These are phyloP conservation scores for Fonsecaea multimorphosa DNA, from an alignment of 2,329 filamentous ascomycete species.

Conservation along the genomic window DNA sequence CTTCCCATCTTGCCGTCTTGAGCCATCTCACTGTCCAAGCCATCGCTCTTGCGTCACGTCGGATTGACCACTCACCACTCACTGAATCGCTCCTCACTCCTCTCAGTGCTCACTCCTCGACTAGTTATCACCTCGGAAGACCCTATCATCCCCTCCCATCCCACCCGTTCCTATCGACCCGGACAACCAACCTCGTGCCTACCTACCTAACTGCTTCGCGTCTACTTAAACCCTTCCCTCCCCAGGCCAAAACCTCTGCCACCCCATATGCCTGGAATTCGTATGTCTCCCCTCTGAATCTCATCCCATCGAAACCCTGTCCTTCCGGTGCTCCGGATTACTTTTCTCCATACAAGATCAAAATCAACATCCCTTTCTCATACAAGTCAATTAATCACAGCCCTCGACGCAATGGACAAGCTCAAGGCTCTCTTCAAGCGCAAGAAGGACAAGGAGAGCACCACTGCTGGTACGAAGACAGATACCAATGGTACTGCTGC, in stretches of 20 bases:
- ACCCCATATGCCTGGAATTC: slow-evolving; percentile 37
- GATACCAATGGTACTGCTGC: slow-evolving; percentile 26
- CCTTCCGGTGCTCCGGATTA: slow-evolving; percentile 8
- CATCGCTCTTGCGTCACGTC: slow-evolving; percentile 31
- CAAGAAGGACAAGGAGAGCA: slow-evolving; percentile 32
- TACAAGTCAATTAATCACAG: slow-evolving; percentile 25
- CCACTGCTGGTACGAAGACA: slow-evolving; percentile 31
- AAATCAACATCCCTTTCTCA: slow-evolving; percentile 22
- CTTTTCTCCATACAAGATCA: slow-evolving; percentile 6
- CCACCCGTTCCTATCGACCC: slow-evolving; percentile 27
- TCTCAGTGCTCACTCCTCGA: too few species aligned
- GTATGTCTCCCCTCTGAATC: slow-evolving; percentile 33
- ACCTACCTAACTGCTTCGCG: slow-evolving; percentile 12
- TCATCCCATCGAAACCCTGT: slow-evolving; percentile 4
- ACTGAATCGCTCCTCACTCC: slow-evolving; percentile 14
- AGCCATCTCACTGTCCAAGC: slow-evolving; percentile 27
- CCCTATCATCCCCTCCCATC: slow-evolving; percentile 18
- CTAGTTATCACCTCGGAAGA: slow-evolving; percentile 8
- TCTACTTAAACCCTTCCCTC: slow-evolving; percentile 31
- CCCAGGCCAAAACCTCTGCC: slow-evolving; percentile 16
- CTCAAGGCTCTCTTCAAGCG: slow-evolving; percentile 40
- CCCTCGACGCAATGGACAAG: slow-evolving; percentile 40
- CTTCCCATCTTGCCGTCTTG: slow-evolving; percentile 17
- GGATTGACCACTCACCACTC: slow-evolving; percentile 21
- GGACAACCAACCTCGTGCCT: slow-evolving; percentile 16